A percentile compares a stretch with the other conserved stretches of the same genome.
phyloP scores from a whole-genome alignment of 495 filamentous ascomycete species.

The Talaromyces nanjingensis region DNA sequence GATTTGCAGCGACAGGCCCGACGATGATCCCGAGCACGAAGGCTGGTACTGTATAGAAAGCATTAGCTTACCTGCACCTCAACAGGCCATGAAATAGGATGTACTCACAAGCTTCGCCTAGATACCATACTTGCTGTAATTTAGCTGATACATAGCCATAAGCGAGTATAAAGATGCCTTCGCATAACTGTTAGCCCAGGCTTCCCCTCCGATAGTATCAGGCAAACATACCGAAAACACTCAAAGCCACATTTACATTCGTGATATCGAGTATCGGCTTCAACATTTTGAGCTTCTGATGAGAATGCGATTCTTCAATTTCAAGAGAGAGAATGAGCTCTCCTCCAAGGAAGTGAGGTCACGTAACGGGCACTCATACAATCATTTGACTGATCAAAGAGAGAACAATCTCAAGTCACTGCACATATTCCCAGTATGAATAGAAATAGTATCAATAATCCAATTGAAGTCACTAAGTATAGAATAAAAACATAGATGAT shows the following conservation, averaged over 20 bases:
- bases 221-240: conserved; percentile 32
- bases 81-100: neutral
- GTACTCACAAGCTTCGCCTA: conserved; percentile 49
- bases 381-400: neutral
- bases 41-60: conserved; percentile 37
- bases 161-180: conserved; percentile 28
- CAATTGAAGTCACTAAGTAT: neutral
- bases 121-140: conserved; percentile 47
- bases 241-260: conserved; percentile 42
- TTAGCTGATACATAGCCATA: conserved; percentile 46
- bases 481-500: neutral
- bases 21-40: conserved; percentile 41
- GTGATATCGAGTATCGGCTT: conserved; percentile 46
- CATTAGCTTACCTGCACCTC: neutral
- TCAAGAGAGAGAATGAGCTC: neutral
- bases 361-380: neutral
- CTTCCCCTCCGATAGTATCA: neutral
- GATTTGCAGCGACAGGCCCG: conserved; percentile 41
- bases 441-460: neutral
- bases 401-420: neutral
- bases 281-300: conserved; percentile 24
- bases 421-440: neutral
- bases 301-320: conserved; percentile 1
- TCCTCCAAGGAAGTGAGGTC: neutral
- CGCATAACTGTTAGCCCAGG: neutral